These are phyloP conservation scores for Aspergillus taichungensis DNA, from an alignment of 495 filamentous ascomycete genomes.

Conservation along the genomic window DNA sequence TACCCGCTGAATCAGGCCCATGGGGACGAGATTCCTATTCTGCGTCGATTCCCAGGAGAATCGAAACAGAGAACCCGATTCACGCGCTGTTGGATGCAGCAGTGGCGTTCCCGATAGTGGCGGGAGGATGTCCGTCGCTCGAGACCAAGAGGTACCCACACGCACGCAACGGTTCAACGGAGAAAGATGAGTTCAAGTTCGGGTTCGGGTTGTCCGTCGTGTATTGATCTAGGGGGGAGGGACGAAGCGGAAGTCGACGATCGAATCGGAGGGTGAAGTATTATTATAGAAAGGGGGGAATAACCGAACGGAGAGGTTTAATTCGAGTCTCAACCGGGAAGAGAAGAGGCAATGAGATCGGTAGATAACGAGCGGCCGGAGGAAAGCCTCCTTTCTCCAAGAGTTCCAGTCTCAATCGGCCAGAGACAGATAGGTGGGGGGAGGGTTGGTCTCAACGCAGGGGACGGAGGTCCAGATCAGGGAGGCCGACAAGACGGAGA, in stretches of 20 bases:
- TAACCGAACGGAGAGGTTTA: slow-evolving; percentile 6
- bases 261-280: not conserved
- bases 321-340: not conserved
- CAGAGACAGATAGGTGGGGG: slow-evolving; percentile 16
- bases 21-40: slow-evolving; percentile 27
- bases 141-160: not conserved
- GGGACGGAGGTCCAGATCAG: slow-evolving; percentile 21
- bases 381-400: slow-evolving; percentile 41
- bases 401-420: slow-evolving; percentile 26
- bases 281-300: slow-evolving; percentile 4
- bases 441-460: slow-evolving; percentile 23
- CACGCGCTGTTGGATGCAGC: slow-evolving; percentile 17
- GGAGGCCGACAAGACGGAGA: slow-evolving; percentile 10
- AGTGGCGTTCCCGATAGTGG: slow-evolving; percentile 7
- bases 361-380: slow-evolving; percentile 42
- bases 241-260: too few relatives aligned
- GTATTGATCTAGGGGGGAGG: too few relatives aligned
- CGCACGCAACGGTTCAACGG: too few relatives aligned
- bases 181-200: too few relatives aligned
- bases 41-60: slow-evolving; percentile 18
- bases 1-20: slow-evolving; percentile 58
- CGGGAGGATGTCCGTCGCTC: slow-evolving; percentile 4
- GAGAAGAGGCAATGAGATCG: slow-evolving; percentile 14
- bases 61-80: slow-evolving; percentile 11
- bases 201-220: too few relatives aligned